Conservation (phyloP, 164 flowering plant genomes). For the Liquidambar formosana region DNA sequence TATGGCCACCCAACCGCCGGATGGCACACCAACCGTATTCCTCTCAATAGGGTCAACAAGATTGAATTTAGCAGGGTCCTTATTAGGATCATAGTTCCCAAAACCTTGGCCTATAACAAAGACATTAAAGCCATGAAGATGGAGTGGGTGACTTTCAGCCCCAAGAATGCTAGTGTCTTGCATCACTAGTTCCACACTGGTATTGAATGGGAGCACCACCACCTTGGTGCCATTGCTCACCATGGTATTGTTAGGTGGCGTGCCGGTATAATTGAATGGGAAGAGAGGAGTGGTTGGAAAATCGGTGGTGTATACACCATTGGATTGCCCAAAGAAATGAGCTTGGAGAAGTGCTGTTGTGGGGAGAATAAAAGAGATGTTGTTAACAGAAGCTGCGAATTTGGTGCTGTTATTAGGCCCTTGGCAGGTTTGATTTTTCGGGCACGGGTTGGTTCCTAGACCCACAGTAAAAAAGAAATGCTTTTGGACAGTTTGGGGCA, state of each 20-base stretch:
- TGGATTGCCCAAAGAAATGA: constrained; percentile 20
- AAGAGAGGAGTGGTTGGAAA: constrained; percentile 16
- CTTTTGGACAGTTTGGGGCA: constrained; percentile 23
- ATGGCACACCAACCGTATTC: too few species aligned
- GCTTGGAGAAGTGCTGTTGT: constrained; percentile 26
- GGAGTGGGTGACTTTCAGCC: too few species aligned
- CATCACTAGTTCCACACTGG: too few species aligned
- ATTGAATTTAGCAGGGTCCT: too few species aligned
- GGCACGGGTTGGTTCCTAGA: constrained; percentile 20
- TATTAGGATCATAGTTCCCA: too few species aligned
- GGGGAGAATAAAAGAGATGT: constrained; percentile 24
- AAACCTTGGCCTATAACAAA: too few species aligned
- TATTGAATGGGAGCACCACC: too few species aligned
- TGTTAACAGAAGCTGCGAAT: constrained; percentile 25
- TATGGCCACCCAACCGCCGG: too few species aligned
- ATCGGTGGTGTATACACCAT: constrained; percentile 17
- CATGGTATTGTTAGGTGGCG: constrained; percentile 28
- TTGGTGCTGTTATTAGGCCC: constrained; percentile 24
- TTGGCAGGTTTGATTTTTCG: constrained; percentile 23
- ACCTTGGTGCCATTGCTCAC: too few species aligned
- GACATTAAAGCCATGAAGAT: too few species aligned
- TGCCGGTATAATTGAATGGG: constrained; percentile 25
- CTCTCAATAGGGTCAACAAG: too few species aligned
- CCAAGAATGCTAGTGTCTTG: too few species aligned
- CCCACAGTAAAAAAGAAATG: constrained; percentile 24